Percentiles rank a stretch among this genome's conserved stretches.
These are phyloP conservation scores for Fusarium sp. DNA, from an alignment of 2,329 filamentous ascomycete species.

Conservation along the genomic window DNA sequence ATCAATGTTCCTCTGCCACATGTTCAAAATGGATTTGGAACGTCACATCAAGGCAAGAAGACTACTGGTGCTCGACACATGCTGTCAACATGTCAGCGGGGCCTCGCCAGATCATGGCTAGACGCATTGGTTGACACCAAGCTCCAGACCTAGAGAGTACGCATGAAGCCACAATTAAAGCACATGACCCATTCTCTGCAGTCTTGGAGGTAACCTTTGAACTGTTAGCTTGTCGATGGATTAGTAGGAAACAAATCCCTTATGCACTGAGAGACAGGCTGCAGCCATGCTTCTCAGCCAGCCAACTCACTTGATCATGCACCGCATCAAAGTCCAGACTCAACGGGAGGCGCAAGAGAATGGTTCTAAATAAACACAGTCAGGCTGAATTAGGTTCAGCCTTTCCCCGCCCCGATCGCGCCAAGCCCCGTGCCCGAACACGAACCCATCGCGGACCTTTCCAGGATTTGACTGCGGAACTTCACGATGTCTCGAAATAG, in stretches of 20 bases:
- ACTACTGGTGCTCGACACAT: no score
- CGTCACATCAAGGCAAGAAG: not conserved
- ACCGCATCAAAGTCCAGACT: not conserved
- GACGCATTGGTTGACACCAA: not conserved
- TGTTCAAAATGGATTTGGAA: not conserved
- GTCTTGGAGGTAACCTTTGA: not conserved
- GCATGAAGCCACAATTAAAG: not conserved
- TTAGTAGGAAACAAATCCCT: not conserved
- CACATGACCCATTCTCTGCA: not conserved
- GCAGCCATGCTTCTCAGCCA: not conserved
- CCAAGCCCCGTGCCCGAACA: not conserved
- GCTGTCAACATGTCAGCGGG: not conserved
- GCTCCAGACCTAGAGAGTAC: not conserved
- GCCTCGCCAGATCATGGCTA: not conserved
- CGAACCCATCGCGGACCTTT: not conserved
- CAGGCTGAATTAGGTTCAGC: not conserved
- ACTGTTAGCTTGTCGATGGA: not conserved
- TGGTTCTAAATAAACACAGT: not conserved
- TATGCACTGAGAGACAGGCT: not conserved
- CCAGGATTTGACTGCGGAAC: not conserved
- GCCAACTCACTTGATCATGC: not conserved
- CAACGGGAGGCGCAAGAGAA: not conserved
- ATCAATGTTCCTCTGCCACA: not conserved
- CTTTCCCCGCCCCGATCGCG: not conserved
- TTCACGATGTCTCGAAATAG: not conserved